Evolutionary conservation across 208 protist species (phyloP).

Genomic region (Trypanosoma theileri): DNA sequence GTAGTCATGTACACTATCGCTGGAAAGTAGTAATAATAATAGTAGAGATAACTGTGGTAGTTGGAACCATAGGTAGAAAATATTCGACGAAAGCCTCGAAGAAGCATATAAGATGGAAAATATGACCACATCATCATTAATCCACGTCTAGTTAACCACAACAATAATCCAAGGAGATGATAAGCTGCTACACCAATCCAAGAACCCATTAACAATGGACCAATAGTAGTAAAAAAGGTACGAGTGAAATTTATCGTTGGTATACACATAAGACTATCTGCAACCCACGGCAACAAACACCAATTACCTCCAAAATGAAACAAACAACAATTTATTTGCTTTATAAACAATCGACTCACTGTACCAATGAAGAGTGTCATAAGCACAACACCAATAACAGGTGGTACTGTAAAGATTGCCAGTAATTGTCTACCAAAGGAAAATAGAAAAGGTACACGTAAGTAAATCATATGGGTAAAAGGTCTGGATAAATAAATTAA

Average conservation of each 20-base stretch:
- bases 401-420: not conserved
- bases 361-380: constrained; percentile 10
- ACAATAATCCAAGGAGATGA: constrained; percentile 4
- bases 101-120: not conserved
- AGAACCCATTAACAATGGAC: constrained; percentile 12
- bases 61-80: too few species aligned
- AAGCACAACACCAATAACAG: constrained; percentile 7
- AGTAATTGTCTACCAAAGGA: not conserved
- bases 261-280: constrained; percentile 19
- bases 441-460: not conserved
- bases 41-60: too few species aligned
- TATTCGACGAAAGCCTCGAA: not conserved
- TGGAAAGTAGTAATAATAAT: not conserved
- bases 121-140: not conserved
- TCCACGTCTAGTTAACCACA: not conserved
- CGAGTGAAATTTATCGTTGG: not conserved
- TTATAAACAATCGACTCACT: constrained; percentile 2
- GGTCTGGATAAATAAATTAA: not conserved
- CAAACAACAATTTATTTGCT: constrained; percentile 19
- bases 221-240: constrained; percentile 1
- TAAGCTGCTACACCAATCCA: constrained; percentile 11
- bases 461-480: not conserved
- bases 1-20: not conserved
- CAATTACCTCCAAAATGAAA: not conserved
- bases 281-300: constrained; percentile 19